Evolutionary conservation across 129 eudicot species (phyloP).

Genomic region (Gnaphalium uliginosum): DNA sequence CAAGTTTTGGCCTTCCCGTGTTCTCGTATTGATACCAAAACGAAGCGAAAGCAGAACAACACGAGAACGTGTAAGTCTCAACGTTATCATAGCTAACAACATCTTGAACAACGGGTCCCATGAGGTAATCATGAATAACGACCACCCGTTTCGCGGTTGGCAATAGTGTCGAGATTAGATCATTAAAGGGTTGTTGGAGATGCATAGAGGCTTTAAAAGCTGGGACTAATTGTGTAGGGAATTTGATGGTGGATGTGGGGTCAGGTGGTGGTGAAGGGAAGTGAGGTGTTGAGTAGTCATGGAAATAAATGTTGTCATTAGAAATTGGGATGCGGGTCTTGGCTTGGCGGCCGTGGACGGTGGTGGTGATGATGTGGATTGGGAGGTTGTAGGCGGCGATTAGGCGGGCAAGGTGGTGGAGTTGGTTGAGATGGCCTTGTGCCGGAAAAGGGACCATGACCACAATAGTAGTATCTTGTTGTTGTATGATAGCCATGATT

Average conservation of each 20-base stretch:
- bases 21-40: conserved; percentile 23
- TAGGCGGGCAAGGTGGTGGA: conserved; percentile 50
- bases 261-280: conserved; percentile 45
- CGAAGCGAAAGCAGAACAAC: conserved; percentile 32
- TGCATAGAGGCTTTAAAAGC: conserved; percentile 38
- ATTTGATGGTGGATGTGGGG: conserved; percentile 35
- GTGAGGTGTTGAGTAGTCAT: conserved; percentile 41
- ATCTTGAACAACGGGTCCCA: conserved; percentile 50
- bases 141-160: conserved; percentile 27
- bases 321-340: conserved; percentile 34
- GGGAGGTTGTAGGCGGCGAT: conserved; percentile 46
- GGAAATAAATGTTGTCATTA: conserved; percentile 30
- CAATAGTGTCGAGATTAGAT: conserved; percentile 28
- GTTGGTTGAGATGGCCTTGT: conserved; percentile 56
- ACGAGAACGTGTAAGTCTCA: conserved; percentile 40
- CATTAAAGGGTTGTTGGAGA: conserved; percentile 37
- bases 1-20: conserved; percentile 26
- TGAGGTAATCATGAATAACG: conserved; percentile 42
- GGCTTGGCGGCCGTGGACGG: conserved; percentile 46
- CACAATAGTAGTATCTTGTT: background rate
- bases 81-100: conserved; percentile 28
- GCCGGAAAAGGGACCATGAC: conserved; percentile 47
- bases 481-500: conserved; percentile 13
- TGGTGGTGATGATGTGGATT: conserved; percentile 42
- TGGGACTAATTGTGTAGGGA: conserved; percentile 51